Conservation (phyloP, 805 yeast genomes). For the Kodamaea leandrae region DNA sequence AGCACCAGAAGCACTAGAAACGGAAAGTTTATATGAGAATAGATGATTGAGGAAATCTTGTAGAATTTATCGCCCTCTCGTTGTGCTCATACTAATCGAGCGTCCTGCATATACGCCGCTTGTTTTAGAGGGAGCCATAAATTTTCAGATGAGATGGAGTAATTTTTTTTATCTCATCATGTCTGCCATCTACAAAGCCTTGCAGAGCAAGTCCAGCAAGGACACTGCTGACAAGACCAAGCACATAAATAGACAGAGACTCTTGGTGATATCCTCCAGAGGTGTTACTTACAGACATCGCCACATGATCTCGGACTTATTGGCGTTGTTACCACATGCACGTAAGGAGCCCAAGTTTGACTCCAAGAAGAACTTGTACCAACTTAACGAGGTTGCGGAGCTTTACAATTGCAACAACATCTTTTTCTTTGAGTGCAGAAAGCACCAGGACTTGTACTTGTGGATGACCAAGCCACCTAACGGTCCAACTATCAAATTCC, state of each 20-base stretch:
- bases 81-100: neutral
- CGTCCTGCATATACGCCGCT: neutral
- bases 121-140: neutral
- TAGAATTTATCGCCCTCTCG: too few species aligned
- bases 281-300: slow-evolving; percentile 96
- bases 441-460: slow-evolving; percentile 90
- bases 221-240: slow-evolving; percentile 47
- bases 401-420: slow-evolving; percentile 95
- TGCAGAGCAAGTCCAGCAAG: slow-evolving; percentile 46
- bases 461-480: slow-evolving; percentile 97
- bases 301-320: slow-evolving; percentile 81
- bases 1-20: slow-evolving; percentile 33
- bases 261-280: slow-evolving; percentile 85
- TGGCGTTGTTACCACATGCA: slow-evolving; percentile 83
- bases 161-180: slow-evolving; percentile 16
- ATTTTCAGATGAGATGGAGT: slow-evolving; percentile 9
- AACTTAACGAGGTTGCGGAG: slow-evolving; percentile 94
- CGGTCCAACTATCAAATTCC: slow-evolving; percentile 95
- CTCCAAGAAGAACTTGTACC: slow-evolving; percentile 82
- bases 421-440: slow-evolving; percentile 91
- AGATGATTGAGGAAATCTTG: slow-evolving; percentile 1
- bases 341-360: slow-evolving; percentile 96
- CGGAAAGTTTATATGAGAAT: slow-evolving; percentile 3
- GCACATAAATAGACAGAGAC: slow-evolving; percentile 83
- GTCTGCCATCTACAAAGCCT: slow-evolving; percentile 48